Percentiles rank a stretch among this genome's conserved stretches.
Evolutionary conservation across 306 rosid genomes (phyloP).

Genomic region (Vicia villosa): DNA sequence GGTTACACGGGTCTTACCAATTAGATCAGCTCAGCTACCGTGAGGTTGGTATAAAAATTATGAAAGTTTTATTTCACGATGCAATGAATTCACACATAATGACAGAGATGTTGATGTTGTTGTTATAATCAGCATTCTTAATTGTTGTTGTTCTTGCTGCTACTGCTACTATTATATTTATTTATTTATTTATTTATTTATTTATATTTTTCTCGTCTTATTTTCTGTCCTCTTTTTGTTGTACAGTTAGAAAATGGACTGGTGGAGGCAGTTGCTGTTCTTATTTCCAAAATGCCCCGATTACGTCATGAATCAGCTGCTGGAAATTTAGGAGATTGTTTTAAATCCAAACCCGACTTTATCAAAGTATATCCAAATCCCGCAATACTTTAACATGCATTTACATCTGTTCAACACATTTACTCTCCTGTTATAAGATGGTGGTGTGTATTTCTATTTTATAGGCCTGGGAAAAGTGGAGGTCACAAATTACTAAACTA

Average conservation of each 20-base stretch:
- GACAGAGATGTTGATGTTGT: not conserved
- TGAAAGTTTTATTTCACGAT: conserved; percentile 14
- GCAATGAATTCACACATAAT: conserved; percentile 22
- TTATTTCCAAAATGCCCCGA: conserved; percentile 86
- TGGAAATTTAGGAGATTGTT: conserved; percentile 80
- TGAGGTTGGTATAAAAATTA: conserved; percentile 68
- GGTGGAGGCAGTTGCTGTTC: conserved; percentile 87
- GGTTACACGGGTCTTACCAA: conserved; percentile 87
- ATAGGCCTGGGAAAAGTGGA: conserved; percentile 97
- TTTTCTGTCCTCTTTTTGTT: conserved; percentile 33
- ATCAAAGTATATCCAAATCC: conserved; percentile 57
- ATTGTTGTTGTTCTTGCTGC: conserved; percentile 26
- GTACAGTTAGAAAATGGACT: conserved; percentile 85
- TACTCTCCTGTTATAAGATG: conserved; percentile 26
- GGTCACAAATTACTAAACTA: conserved; percentile 77
- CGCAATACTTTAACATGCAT: not conserved
- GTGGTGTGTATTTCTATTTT: conserved; percentile 32
- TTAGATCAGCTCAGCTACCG: conserved; percentile 79
- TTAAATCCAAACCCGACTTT: conserved; percentile 82
- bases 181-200: too few relatives aligned
- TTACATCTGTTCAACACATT: conserved; percentile 2
- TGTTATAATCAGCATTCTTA: not conserved
- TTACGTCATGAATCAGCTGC: conserved; percentile 60
- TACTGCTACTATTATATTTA: conserved; percentile 33
- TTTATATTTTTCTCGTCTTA: conserved; percentile 31